phyloP scores from a whole-genome alignment of 306 rosid genomes.

The Quercus rubra region DNA sequence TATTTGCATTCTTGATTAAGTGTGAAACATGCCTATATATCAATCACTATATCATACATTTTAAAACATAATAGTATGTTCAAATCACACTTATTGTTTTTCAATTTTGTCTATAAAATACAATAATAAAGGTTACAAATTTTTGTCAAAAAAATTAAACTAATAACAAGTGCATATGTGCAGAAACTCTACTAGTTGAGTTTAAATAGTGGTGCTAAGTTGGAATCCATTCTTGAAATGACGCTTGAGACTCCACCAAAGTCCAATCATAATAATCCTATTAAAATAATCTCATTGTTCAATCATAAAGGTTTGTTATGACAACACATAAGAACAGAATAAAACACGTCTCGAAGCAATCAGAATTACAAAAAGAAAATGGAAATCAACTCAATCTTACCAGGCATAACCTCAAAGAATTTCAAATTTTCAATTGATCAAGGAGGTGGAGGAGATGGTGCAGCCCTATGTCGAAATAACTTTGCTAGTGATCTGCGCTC shows the following conservation, averaged over 20 bases:
- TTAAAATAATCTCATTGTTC: not conserved
- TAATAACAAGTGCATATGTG: not conserved
- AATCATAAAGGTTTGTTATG: constrained; percentile 4
- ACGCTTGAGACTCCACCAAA: not conserved
- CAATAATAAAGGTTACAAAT: not conserved
- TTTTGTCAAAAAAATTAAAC: not conserved
- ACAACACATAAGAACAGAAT: constrained; percentile 11
- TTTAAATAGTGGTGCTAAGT: not conserved
- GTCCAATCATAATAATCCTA: not conserved
- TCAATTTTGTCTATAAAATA: too few species aligned
- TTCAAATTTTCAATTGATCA: constrained; percentile 20
- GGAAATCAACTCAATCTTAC: constrained; percentile 14
- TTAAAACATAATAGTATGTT: too few species aligned
- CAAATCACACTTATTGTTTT: too few species aligned
- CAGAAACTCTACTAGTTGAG: not conserved
- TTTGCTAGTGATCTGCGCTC: constrained; percentile 85
- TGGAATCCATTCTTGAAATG: not conserved
- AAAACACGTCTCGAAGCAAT: not conserved
- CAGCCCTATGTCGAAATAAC: constrained; percentile 68
- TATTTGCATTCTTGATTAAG: too few species aligned
- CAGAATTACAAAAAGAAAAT: constrained; percentile 1
- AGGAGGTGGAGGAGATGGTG: constrained; percentile 45
- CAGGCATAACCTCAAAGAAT: constrained; percentile 13
- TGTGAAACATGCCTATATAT: too few species aligned
- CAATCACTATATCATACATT: too few species aligned